Percentiles rank a stretch among this genome's conserved stretches.
phyloP scores from a whole-genome alignment of 2,329 filamentous ascomycete genomes.

The Phyllosticta citribraziliensis region DNA sequence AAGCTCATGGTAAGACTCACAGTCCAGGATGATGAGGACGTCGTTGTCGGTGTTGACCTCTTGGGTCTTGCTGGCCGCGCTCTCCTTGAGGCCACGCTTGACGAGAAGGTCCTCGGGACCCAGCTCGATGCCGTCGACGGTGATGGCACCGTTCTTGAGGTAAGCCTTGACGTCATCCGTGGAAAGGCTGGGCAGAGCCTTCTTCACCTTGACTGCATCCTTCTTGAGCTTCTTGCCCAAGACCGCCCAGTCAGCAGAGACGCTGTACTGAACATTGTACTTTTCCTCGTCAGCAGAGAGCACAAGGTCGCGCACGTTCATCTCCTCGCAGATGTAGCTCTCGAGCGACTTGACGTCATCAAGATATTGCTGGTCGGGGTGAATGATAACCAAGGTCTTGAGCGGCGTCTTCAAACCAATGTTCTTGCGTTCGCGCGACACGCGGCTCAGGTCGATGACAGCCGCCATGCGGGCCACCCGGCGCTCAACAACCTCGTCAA shows the following conservation, averaged over 20 bases:
- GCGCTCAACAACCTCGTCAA: conserved; percentile 76
- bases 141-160: conserved; percentile 60
- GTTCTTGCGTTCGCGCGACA: conserved; percentile 73
- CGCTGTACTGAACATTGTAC: conserved; percentile 88
- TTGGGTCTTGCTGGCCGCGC: conserved; percentile 59
- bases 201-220: conserved; percentile 83
- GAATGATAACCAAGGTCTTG: conserved; percentile 81
- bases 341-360: conserved; percentile 79
- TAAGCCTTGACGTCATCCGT: conserved; percentile 76
- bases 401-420: conserved; percentile 86
- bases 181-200: conserved; percentile 68
- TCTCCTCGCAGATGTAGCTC: conserved; percentile 81
- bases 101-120: conserved; percentile 75
- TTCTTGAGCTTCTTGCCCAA: conserved; percentile 97
- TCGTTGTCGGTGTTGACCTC: conserved; percentile 86
- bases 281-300: conserved; percentile 78
- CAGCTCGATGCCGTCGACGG: conserved; percentile 77
- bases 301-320: conserved; percentile 80
- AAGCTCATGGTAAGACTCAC: conserved; percentile 71
- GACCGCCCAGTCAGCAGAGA: conserved; percentile 83
- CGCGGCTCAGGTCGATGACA: conserved; percentile 82
- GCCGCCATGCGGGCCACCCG: conserved; percentile 86
- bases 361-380: conserved; percentile 71
- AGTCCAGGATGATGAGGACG: conserved; percentile 84
- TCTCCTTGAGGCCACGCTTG: conserved; percentile 66